Evolutionary conservation across 2,329 filamentous ascomycete genomes (phyloP).

Genomic region (Diaporthe eres): DNA sequence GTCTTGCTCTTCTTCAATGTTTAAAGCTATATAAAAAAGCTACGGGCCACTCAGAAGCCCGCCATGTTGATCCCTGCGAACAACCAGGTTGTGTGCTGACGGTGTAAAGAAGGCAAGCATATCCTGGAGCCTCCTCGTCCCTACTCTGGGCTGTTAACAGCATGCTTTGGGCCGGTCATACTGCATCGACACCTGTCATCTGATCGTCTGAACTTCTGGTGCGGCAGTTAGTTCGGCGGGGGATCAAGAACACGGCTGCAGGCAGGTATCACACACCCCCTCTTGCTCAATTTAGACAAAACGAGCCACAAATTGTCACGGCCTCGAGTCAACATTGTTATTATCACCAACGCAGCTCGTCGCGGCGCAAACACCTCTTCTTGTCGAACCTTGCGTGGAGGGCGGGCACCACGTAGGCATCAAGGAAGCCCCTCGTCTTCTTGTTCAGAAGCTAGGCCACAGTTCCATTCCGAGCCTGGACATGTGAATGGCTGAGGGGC

Average conservation of each 20-base stretch:
- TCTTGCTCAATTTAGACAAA: slow-evolving; percentile 12
- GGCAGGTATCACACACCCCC: background rate
- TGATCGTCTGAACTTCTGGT: slow-evolving; percentile 27
- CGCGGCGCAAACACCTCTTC: background rate
- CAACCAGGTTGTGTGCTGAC: background rate
- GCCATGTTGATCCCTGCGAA: background rate
- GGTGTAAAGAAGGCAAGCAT: background rate
- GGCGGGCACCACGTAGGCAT: background rate
- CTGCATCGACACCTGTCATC: slow-evolving; percentile 14
- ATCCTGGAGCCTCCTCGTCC: slow-evolving; percentile 20
- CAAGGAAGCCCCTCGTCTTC: background rate
- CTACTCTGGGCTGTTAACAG: background rate
- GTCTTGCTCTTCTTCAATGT: slow-evolving; percentile 9
- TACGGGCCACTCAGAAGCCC: background rate
- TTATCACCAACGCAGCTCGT: background rate
- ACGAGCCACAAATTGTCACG: background rate
- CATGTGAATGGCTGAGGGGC: slow-evolving; percentile 18
- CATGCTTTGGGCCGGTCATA: background rate
- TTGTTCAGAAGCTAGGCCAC: background rate
- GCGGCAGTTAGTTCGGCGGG: slow-evolving; percentile 12
- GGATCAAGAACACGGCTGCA: background rate
- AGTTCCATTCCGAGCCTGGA: slow-evolving; percentile 10
- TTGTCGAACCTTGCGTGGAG: background rate
- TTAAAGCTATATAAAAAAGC: slow-evolving; percentile 2
- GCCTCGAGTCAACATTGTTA: background rate